Evolutionary conservation across 805 yeast species (phyloP).

Genomic region (Kazachstania bromeliacearum): DNA sequence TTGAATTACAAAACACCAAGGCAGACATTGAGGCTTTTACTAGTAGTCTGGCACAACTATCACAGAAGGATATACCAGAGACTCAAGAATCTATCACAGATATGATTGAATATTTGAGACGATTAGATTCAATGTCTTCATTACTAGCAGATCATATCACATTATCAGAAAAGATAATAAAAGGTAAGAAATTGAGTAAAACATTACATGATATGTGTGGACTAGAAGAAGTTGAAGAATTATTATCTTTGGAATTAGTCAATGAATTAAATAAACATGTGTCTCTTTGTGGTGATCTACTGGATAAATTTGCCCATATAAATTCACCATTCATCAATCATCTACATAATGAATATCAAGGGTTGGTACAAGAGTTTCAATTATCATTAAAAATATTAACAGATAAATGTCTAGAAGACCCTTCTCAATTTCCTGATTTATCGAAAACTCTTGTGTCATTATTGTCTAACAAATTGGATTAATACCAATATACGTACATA

Average conservation of each 20-base stretch:
- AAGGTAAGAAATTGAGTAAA: slow-evolving; percentile 18
- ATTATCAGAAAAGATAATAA: slow-evolving; percentile 11
- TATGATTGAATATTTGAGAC: slow-evolving; percentile 20
- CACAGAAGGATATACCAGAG: slow-evolving; percentile 14
- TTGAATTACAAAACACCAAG: slow-evolving; percentile 18
- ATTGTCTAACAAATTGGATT: background rate
- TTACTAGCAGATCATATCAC: slow-evolving; percentile 13
- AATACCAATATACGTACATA: background rate
- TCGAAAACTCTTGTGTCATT: slow-evolving; percentile 9
- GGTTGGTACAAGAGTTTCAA: slow-evolving; percentile 24
- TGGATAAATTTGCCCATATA: slow-evolving; percentile 10
- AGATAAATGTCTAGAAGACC: slow-evolving; percentile 17
- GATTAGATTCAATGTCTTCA: slow-evolving; percentile 17
- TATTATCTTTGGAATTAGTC: slow-evolving; percentile 12
- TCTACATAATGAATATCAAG: slow-evolving; percentile 24
- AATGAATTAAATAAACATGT: slow-evolving; percentile 10
- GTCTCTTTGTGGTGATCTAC: slow-evolving; percentile 6
- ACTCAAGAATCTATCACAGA: slow-evolving; percentile 20
- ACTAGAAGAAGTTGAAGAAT: slow-evolving; percentile 15
- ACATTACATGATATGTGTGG: slow-evolving; percentile 23
- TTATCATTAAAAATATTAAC: slow-evolving; percentile 22
- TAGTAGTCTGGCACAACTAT: slow-evolving; percentile 13
- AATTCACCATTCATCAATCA: slow-evolving; percentile 24
- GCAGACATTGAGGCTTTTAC: slow-evolving; percentile 18
- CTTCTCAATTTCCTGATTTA: slow-evolving; percentile 7